Base-by-base conservation (phyloP, 805 yeast species). In the Grigorovia yakushimaensis region DNA sequence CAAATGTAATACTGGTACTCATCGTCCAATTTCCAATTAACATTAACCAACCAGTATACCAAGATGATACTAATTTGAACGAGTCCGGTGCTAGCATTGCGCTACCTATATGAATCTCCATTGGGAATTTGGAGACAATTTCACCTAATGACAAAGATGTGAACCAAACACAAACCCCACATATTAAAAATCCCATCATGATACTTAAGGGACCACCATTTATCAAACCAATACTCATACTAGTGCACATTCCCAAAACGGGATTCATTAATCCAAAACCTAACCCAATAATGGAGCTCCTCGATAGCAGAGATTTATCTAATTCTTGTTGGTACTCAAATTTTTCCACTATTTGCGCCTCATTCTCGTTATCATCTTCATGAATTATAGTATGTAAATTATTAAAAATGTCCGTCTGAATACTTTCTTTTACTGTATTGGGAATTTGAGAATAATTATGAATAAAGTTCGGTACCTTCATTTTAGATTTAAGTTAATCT, bases 241-340 rank as follows among this genome's bases (percentile, higher is more conserved):
- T 83, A 3, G 87, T 78, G 9, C 88, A 78, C 55, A 85, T 73
- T 1, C 91, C 88, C 55, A 84, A 73, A 0, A 89, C 91, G 0
- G 87, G 89, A 39, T 87, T 85, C 89, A 85, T 83, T 30, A 85
- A 66, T 1, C 88, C 79, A 60, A 85, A 84, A 0, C 93, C 91
- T 21, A 85, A 67, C 4, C 93, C 95, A 20, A 85, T 76, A 41
- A 85, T 78, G 0, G 89, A 81, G 1, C 79, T 69, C 10, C 82
- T 81, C 0, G 86, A 80, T 47, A 84, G 71, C 35, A 64, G 49
- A 51, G 82, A 79, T 54, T 87, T 72, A 49, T 78, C 79, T 49
- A 85, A 67, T 42, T 81, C 84, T 59, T 82, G 88, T 54, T 82
- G 81, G 60, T 85, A 84, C 47, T 78, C 77, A 69, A 84, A 82